Evolutionary conservation across 2,329 filamentous ascomycete species (phyloP), one percentile per base, ranked within the genome.

Genomic region (Stylonectria norvegica): DNA sequence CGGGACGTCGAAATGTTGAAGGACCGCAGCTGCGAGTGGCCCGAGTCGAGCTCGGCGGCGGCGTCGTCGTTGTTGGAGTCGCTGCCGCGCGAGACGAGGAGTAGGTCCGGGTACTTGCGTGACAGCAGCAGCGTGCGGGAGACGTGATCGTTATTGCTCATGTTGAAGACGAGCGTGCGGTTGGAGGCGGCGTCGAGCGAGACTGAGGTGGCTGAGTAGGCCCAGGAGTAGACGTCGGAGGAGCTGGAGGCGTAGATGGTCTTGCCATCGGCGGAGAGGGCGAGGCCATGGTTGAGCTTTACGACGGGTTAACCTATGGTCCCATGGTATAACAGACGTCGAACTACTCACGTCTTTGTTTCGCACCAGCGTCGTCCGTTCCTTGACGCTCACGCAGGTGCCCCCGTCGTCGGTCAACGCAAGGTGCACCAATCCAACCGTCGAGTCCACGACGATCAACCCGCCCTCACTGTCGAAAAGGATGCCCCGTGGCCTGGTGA

Each of bases 91-190:
- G 78, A 84, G 28, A 89, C 73, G 31, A 89, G 61, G 4, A 89
- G 68, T 45, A 76, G 66, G 15, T 73, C 75, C 0, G 78, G 72
- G 6, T 69, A 63, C 20, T 71, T 70, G 12, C 66, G 58, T 0
- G 83, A 80, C 11, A 85, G 63, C 27, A 86, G 69, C 2, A 89
- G 67, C 0, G 85, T 88, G 23, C 85, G 74, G 0, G 83, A 83
- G 5, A 69, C 75, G 52, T 88, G 83, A 34, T 80, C 83, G 5
- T 67, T 61, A 43, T 73, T 75, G 50, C 53, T 69, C 82, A 88
- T 86, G 49, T 79, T 78, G 25, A 66, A 67, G 33, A 89, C 67
- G 4, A 89, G 44, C 3, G 72, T 77, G 43, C 68, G 68, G 35
- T 25, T 23, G 9, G 69, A 72, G 37, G 56, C 49, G 31, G 57